phyloP scores from a whole-genome alignment of 2,329 filamentous ascomycete species.

The Neonectria punicea region DNA sequence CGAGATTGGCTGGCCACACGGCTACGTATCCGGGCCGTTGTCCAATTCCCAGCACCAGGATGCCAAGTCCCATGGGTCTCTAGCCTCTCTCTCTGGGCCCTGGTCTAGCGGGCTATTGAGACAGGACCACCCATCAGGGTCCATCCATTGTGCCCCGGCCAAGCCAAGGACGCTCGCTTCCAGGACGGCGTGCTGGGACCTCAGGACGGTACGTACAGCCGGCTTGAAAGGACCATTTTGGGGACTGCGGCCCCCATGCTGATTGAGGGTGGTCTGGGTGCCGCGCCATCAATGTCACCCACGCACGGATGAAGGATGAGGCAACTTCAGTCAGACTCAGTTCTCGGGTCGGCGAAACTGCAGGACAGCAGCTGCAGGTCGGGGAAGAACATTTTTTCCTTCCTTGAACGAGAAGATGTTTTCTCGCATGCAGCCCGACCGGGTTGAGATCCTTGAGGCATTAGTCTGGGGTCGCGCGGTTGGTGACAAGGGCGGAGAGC shows the following conservation, averaged over 20 bases:
- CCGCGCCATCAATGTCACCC: slow-evolving; percentile 20
- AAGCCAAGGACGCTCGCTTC: slow-evolving; percentile 42
- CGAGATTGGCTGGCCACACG: slow-evolving; percentile 47
- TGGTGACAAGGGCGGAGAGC: slow-evolving; percentile 26
- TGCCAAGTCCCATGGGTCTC: slow-evolving; percentile 33
- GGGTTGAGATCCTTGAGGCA: slow-evolving; percentile 34
- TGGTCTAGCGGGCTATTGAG: slow-evolving; percentile 23
- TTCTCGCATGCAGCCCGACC: slow-evolving; percentile 27
- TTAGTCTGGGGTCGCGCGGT: slow-evolving; percentile 31
- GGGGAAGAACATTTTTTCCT: slow-evolving; percentile 16
- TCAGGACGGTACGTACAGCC: slow-evolving; percentile 33
- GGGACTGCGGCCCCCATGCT: slow-evolving; percentile 30
- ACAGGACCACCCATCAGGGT: slow-evolving; percentile 39
- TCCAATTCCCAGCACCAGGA: slow-evolving; percentile 41
- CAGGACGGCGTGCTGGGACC: slow-evolving; percentile 40
- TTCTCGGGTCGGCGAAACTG: slow-evolving; percentile 14
- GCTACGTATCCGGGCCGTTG: slow-evolving; percentile 50
- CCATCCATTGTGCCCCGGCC: slow-evolving; percentile 33
- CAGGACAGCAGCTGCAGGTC: slow-evolving; percentile 11
- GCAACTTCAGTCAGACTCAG: slow-evolving; percentile 16
- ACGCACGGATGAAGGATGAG: slow-evolving; percentile 12
- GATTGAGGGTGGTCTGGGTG: slow-evolving; percentile 28
- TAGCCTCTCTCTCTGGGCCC: slow-evolving; percentile 27
- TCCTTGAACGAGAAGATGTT: slow-evolving; percentile 6
- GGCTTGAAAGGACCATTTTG: slow-evolving; percentile 33